Percentiles rank a stretch among this genome's conserved stretches.
Evolutionary conservation across 371 early-diverging fungal species (phyloP).

Genomic region (Rhizomucor miehei): DNA sequence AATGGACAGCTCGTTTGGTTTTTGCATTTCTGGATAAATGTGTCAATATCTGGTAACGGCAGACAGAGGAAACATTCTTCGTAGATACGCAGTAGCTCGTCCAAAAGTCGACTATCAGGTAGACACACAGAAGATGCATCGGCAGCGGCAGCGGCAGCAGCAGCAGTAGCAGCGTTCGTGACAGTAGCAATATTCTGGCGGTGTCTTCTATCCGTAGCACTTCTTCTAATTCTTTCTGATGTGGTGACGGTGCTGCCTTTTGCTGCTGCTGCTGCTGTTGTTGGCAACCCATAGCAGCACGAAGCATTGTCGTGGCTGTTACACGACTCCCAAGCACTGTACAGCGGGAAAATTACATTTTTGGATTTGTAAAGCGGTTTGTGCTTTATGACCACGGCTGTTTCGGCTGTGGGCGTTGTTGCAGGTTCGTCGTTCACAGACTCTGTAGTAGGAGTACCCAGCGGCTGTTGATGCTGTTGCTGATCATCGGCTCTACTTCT

Average conservation of each 20-base stretch:
- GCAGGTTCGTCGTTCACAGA: background rate
- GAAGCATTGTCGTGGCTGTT: background rate
- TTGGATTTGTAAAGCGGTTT: slow-evolving; percentile 38
- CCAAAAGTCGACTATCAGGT: slow-evolving; percentile 5
- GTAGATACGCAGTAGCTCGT: slow-evolving; percentile 21
- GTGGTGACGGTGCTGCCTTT: too few species aligned
- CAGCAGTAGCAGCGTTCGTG: too few species aligned
- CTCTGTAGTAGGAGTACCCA: background rate
- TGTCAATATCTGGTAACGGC: slow-evolving; percentile 21
- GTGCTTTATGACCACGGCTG: slow-evolving; percentile 27
- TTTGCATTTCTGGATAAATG: slow-evolving; percentile 14
- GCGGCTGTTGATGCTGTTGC: background rate
- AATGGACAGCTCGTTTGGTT: slow-evolving; percentile 16
- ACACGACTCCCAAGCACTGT: slow-evolving; percentile 42
- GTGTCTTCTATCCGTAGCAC: too few species aligned
- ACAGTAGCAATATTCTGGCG: too few species aligned
- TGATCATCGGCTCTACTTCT: background rate
- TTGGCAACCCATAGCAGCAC: background rate
- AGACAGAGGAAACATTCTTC: slow-evolving; percentile 28
- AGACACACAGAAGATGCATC: background rate
- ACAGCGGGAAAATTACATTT: slow-evolving; percentile 39
- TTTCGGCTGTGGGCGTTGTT: slow-evolving; percentile 12
- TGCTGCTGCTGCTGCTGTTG: background rate
- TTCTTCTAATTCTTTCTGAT: background rate
- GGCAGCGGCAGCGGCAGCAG: too few species aligned